Conservation (phyloP, 2,329 filamentous ascomycete species). For the Albifimbria verrucaria region DNA sequence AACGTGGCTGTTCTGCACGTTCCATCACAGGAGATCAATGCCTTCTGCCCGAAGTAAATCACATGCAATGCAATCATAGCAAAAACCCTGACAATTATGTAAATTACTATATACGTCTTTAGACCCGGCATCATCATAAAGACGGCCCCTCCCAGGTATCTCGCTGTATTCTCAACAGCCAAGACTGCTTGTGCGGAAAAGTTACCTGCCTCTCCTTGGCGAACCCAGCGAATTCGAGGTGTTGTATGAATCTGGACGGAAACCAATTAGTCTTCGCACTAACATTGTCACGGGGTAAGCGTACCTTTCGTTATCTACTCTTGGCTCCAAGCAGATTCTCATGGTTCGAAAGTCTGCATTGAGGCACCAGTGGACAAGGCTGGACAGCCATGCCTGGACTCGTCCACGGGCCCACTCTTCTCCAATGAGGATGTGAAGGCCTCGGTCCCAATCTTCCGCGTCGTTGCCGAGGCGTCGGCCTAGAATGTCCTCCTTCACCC, state of each 20-base stretch:
- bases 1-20: too few species aligned
- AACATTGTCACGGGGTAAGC: constrained; percentile 19
- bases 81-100: too few species aligned
- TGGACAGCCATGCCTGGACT: constrained; percentile 79
- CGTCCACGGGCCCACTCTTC: constrained; percentile 86
- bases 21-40: too few species aligned
- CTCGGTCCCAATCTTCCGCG: constrained; percentile 78
- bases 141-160: constrained; percentile 76
- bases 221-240: constrained; percentile 74
- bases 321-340: constrained; percentile 80
- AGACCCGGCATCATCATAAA: constrained; percentile 42
- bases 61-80: too few species aligned
- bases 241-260: constrained; percentile 43
- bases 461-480: constrained; percentile 64
- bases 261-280: constrained; percentile 8
- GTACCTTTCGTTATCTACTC: constrained; percentile 87
- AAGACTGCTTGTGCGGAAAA: constrained; percentile 90
- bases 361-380: constrained; percentile 83
- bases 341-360: constrained; percentile 76
- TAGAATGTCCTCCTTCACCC: constrained; percentile 88
- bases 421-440: constrained; percentile 83
- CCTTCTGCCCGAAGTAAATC: too few species aligned
- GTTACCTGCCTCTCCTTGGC: constrained; percentile 81
- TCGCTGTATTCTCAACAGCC: constrained; percentile 74
- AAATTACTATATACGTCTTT: too few species aligned